Evolutionary conservation across 202 grass and related monocot genomes (phyloP), one percentile per base, ranked within the genome.

Genomic region (Panicum virgatum): DNA sequence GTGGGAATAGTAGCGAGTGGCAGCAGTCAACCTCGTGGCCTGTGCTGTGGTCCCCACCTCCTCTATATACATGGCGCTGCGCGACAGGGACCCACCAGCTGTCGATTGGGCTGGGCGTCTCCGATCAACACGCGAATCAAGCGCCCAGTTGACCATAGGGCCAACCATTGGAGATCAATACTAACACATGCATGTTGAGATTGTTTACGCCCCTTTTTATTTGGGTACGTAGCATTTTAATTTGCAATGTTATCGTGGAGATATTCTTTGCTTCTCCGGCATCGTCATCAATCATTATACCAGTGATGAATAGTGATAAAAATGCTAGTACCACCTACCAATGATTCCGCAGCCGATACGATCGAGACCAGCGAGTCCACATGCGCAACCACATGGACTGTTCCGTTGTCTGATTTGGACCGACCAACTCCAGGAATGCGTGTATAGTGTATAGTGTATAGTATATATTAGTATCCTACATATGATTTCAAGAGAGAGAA

Each of bases 361-460:
- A 73, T 74, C 47, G 11, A 34, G 32, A 3, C 32, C 71, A 38
- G 51, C 25, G 12, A 68, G 59, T 59, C 70, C 79, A 86, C 70
- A 81, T 81, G 84, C 29, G 18, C 40, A 12, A 14, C 50, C 84
- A 86, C 84, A 86, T 86, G 78, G 53, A 42, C 11, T 76, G 85
- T 82, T 54, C 61, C 78, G 23, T 11, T 76, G 78, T 82, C 73
- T 44, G 52, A 76, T 61, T 12, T 60, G 37, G 46, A 73, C 69
- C 27, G 53, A 37, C 69, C 46, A 37, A 73, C 69, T 72, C 46
- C 57, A 18, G 44, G 58, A 25, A 68, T 25, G 40, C 22, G 63
- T 22, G 18, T 7, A n/a, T n/a, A n/a, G 37, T 7, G 10, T 42
- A n/a, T n/a, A n/a, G n/a, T n/a, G n/a, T n/a, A n/a, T n/a, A n/a